Evolutionary conservation across 441 rosid genomes (phyloP), one percentile per base, ranked within the genome.

Genomic region (Cnidoscolus chayamansa): DNA sequence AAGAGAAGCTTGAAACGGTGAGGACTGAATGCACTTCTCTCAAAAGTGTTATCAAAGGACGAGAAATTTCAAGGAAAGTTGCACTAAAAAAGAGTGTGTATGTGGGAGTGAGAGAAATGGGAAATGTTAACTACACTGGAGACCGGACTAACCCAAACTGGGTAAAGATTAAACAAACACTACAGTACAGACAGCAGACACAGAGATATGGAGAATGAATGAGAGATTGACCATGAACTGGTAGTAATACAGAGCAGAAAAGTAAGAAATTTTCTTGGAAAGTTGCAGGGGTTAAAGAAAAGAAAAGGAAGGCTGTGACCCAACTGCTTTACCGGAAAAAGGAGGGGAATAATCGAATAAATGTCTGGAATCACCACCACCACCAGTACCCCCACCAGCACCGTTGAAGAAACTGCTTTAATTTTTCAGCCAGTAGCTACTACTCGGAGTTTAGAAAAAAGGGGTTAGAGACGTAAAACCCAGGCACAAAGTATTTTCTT

Each of bases 31-130:
- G 15, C 64, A 31, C 10, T 63, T 5, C 16, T 10, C 58, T 47
- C 74, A 35, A 81, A 79, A 70, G 40, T 31, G 6, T 67, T 40
- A 77, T 81, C 53, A 78, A 88, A 85, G 82, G 77, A 78, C 71
- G 84, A 80, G 85, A 85, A 76, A 70, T 82, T 84, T 84, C 88
- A 79, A 76, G 75, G 85, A 83, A 89, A 85, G 88, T 71, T 48
- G 59, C 72, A 54, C 71, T 31, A 9, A 15, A 25, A 35, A 53
- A 30, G 58, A 5, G 37, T 2, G 37, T 35, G 49, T 47, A 1
- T 10, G 9, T 7, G 8, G 10, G 49, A 7, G 9, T 5, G 37
- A 45, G 69, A 59, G 54, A n/a, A 35, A 20, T 9, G 3, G 13
- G 10, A 32, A 54, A 60, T 35, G 32, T n/a, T 70, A 49, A 20